phyloP scores from a whole-genome alignment of 1,139 yeast species.

The Scheffersomyces insectosa region DNA sequence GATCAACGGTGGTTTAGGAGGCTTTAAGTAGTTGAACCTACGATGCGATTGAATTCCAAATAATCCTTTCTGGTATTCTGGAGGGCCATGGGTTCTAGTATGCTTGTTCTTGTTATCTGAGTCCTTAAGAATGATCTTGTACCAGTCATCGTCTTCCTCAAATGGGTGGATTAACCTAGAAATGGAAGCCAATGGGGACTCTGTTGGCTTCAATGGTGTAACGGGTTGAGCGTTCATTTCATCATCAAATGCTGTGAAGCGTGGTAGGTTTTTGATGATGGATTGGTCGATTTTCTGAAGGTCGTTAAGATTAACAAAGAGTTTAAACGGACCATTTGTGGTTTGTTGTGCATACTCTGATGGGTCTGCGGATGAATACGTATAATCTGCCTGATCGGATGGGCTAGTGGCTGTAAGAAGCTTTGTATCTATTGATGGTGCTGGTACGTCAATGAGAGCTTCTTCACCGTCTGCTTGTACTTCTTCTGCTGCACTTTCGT shows the following conservation, averaged over 20 bases:
- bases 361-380: not conserved
- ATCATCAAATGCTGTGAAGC: conserved; percentile 52
- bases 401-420: conserved; percentile 4
- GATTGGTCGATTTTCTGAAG: conserved; percentile 56
- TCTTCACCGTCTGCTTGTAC: conserved; percentile 6
- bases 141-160: conserved; percentile 65
- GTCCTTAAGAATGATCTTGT: conserved; percentile 59
- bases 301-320: conserved; percentile 52
- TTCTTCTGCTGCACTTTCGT: conserved; percentile 3
- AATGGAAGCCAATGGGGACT: conserved; percentile 47
- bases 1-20: conserved; percentile 87
- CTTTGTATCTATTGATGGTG: conserved; percentile 8
- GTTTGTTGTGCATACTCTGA: not conserved
- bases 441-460: not conserved
- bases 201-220: conserved; percentile 16
- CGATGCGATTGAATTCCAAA: conserved; percentile 62
- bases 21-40: conserved; percentile 62
- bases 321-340: conserved; percentile 51
- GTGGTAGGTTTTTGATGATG: conserved; percentile 54
- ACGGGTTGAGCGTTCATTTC: conserved; percentile 14
- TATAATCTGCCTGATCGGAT: conserved; percentile 2
- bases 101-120: conserved; percentile 21
- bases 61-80: conserved; percentile 54
- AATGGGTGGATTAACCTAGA: conserved; percentile 63
- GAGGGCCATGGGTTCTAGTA: conserved; percentile 23